Evolutionary conservation across 345 rosid species (phyloP).

Genomic region (Barbarea vulgaris): DNA sequence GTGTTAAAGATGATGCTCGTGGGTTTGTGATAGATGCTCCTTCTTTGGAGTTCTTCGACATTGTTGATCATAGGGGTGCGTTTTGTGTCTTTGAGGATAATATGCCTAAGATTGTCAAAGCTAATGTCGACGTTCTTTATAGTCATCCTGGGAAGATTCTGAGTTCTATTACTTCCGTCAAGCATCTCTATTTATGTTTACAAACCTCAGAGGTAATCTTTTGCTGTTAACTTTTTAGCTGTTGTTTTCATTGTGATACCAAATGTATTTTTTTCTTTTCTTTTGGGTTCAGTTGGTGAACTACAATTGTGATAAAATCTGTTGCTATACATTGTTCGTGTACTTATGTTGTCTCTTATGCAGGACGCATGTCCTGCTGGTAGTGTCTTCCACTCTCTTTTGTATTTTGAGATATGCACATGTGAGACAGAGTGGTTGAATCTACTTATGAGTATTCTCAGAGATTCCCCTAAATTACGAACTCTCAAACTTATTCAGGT

Average conservation of each 20-base stretch:
- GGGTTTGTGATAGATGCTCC: conserved; percentile 16
- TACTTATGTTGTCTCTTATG: not conserved
- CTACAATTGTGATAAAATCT: too few relatives aligned
- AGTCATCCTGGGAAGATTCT: not conserved
- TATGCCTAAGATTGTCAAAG: not conserved
- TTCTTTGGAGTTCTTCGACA: not conserved
- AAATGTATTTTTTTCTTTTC: not conserved
- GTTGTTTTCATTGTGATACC: too few relatives aligned
- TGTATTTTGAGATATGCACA: not conserved
- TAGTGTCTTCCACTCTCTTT: not conserved
- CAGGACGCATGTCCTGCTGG: conserved; percentile 15
- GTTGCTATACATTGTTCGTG: not conserved
- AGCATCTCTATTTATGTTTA: not conserved
- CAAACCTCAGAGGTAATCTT: not conserved
- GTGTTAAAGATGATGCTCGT: not conserved
- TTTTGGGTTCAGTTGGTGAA: not conserved
- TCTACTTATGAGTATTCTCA: not conserved
- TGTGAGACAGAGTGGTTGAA: conserved; percentile 15
- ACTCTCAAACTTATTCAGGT: not conserved
- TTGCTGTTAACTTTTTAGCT: not conserved
- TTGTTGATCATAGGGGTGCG: not conserved
- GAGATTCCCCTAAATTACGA: conserved; percentile 1
- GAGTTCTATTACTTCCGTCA: not conserved
- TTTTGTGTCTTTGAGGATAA: not conserved
- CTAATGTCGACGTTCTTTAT: not conserved